phyloP scores from a whole-genome alignment of 2,329 filamentous ascomycete species.

The Stagonosporopsis cucurbitacearum region DNA sequence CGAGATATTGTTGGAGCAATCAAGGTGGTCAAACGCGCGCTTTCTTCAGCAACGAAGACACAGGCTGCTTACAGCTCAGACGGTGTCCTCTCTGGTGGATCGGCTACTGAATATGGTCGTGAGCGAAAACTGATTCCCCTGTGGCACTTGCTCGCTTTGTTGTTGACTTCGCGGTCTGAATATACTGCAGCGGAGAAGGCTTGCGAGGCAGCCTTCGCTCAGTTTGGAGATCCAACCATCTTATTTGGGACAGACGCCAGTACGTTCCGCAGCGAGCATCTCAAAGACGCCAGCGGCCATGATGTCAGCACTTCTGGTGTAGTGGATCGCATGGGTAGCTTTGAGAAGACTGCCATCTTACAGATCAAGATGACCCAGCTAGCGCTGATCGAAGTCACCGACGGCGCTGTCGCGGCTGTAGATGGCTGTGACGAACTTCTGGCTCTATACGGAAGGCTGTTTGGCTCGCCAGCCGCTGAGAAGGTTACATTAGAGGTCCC shows the following conservation, averaged over 20 bases:
- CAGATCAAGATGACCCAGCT: slow-evolving; percentile 97
- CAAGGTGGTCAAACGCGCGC: slow-evolving; percentile 77
- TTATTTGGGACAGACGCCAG: slow-evolving; percentile 66
- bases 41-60: slow-evolving; percentile 61
- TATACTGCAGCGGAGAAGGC: slow-evolving; percentile 79
- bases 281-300: slow-evolving; percentile 55
- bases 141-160: slow-evolving; percentile 88
- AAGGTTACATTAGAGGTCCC: slow-evolving; percentile 47
- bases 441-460: slow-evolving; percentile 79
- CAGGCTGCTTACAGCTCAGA: slow-evolving; percentile 40
- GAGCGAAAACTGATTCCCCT: slow-evolving; percentile 75
- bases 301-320: slow-evolving; percentile 54
- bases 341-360: slow-evolving; percentile 86
- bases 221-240: slow-evolving; percentile 75
- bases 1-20: slow-evolving; percentile 81
- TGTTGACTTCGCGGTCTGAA: slow-evolving; percentile 86
- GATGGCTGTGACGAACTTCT: slow-evolving; percentile 88
- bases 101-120: slow-evolving; percentile 48
- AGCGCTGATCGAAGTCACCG: slow-evolving; percentile 78
- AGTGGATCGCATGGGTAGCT: slow-evolving; percentile 80
- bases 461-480: slow-evolving; percentile 63
- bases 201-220: slow-evolving; percentile 90
- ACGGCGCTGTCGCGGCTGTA: slow-evolving; percentile 84
- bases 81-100: slow-evolving; percentile 39
- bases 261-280: slow-evolving; percentile 68